Evolutionary conservation across 2,329 filamentous ascomycete species (phyloP), one percentile per base, ranked within the genome.

Genomic region (Blastomyces emzantsi): DNA sequence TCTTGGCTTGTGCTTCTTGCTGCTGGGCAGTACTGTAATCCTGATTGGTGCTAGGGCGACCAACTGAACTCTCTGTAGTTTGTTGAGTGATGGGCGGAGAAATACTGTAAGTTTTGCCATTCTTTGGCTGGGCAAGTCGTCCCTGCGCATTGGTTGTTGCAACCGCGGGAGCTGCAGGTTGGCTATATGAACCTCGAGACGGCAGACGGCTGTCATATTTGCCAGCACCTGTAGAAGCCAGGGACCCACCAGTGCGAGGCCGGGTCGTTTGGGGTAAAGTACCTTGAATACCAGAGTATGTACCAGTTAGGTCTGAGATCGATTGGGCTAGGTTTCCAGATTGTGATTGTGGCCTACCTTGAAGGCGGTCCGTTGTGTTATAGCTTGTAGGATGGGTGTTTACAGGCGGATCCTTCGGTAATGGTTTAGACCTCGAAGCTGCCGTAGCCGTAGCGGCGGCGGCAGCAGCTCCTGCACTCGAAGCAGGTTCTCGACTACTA

Each of bases 81-180:
- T 84, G 79, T 67, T 86, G 84, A 41, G 84, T 78, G 59, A 88
- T 83, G 17, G 87, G 83, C 61, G 85, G 81, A 25, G 88, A 89
- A 41, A 93, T 91, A 60, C 85, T 84, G 73, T 92, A 90, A 67
- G 85, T 85, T 71, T 87, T 85, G 67, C 82, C 79, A 61, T 68
- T 78, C 74, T 83, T 85, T 13, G 90, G 90, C 73, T 96, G 93
- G 68, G 94, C 90, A 70, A 97, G 91, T 67, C 89, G 89, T 67
- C 92, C 93, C 74, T 96, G 90, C 3, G 85, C 92, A 75, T 94
- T 96, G 61, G 92, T 94, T 69, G 89, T 88, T 59, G 92, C 92
- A 65, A 97, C 87, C 58, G 91, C 86, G 39, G 94, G 92, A 63
- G 91, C 90, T 56, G 87, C 87, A 59, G 93, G 94, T 75, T 95